A percentile compares a stretch with the other conserved stretches of the same genome.
Evolutionary conservation across 495 filamentous ascomycete species (phyloP).

Genomic region (Paragyromitra xinjiangensis): DNA sequence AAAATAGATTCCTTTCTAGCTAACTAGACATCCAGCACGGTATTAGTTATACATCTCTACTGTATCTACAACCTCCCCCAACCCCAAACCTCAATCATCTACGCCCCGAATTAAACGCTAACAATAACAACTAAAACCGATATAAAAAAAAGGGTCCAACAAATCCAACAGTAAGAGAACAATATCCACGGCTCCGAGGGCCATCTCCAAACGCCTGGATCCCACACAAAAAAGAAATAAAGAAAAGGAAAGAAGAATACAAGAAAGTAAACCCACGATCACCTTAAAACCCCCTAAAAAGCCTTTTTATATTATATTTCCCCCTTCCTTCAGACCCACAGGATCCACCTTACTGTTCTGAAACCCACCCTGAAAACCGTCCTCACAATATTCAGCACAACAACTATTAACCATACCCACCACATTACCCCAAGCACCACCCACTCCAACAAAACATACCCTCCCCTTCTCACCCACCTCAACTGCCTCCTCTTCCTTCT

Average conservation of each 20-base stretch:
- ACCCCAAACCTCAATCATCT: not conserved
- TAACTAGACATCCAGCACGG: constrained; percentile 15
- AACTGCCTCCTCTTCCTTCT: constrained; percentile 52
- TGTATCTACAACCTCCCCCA: constrained; percentile 23
- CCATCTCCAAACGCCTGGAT: constrained; percentile 14
- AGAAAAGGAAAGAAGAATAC: constrained; percentile 13
- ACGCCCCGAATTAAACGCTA: constrained; percentile 24
- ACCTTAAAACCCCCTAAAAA: not conserved
- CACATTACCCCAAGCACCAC: constrained; percentile 62
- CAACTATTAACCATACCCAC: constrained; percentile 63
- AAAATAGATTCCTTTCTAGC: not conserved
- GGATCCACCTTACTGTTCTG: constrained; percentile 49
- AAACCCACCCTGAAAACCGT: constrained; percentile 39
- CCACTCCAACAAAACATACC: constrained; percentile 62
- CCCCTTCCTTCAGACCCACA: constrained; percentile 59
- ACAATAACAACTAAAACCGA: constrained; percentile 13
- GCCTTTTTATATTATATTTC: constrained; percentile 23
- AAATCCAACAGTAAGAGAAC: not conserved
- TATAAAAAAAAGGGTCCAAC: constrained; percentile 1
- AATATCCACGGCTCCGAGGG: not conserved
- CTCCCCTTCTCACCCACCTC: constrained; percentile 56
- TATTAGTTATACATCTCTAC: constrained; percentile 26
- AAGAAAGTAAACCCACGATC: not conserved
- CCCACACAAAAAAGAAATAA: not conserved
- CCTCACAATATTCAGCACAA: constrained; percentile 58